Evolutionary conservation across 495 filamentous ascomycete genomes (phyloP).

Genomic region (Tuber indicum): DNA sequence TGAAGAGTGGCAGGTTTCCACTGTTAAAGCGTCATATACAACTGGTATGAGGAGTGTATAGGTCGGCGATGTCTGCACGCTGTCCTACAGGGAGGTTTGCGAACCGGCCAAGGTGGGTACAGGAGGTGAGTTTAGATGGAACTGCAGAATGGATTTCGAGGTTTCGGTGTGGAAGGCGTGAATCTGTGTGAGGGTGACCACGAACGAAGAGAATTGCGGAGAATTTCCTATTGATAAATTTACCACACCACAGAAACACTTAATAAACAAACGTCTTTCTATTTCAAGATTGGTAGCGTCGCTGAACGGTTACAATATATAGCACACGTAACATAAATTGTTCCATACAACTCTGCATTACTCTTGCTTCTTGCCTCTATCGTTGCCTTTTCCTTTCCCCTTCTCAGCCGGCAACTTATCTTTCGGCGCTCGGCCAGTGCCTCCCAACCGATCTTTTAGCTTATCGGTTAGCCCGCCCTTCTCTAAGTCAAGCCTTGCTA

Average conservation of each 20-base stretch:
- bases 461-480: conserved; percentile 29
- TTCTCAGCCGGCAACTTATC: background rate
- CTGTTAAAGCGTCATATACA: background rate
- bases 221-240: background rate
- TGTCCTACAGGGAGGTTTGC: background rate
- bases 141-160: background rate
- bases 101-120: background rate
- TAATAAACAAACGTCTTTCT: background rate
- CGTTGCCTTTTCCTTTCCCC: conserved; percentile 9
- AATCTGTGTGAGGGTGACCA: background rate
- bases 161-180: background rate
- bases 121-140: background rate
- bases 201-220: background rate
- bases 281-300: background rate
- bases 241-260: background rate
- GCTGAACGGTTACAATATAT: background rate
- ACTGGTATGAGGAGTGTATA: background rate
- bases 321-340: background rate
- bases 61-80: background rate
- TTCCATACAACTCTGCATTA: background rate
- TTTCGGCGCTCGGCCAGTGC: conserved; percentile 2
- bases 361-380: background rate
- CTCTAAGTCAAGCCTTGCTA: conserved; percentile 24
- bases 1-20: background rate
- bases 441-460: conserved; percentile 13